phyloP scores from a whole-genome alignment of 1,284 basidiomycete species.

The Hypsizygus ulmarius region DNA sequence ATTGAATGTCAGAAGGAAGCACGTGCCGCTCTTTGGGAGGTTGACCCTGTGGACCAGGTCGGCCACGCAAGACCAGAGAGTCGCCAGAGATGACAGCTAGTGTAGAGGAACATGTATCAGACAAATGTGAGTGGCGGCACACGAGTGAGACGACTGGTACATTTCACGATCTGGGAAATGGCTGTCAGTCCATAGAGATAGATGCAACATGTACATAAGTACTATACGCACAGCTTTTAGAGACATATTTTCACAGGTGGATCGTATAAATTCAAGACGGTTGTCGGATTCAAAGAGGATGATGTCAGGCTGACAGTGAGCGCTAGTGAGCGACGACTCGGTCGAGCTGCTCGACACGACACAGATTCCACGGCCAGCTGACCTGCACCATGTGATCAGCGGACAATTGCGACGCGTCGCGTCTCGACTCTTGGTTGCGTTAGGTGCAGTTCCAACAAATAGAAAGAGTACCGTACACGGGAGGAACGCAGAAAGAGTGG shows the following conservation, averaged over 20 bases:
- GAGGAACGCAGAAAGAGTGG: no score
- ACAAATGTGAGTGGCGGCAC: constrained; percentile 12
- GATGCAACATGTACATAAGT: constrained; percentile 25
- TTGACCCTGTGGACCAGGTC: constrained; percentile 77
- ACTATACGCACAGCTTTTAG: constrained; percentile 69
- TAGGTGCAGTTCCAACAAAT: no score
- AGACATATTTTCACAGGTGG: constrained; percentile 46
- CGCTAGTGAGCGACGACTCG: background rate
- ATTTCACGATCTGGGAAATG: constrained; percentile 62
- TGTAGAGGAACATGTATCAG: constrained; percentile 20
- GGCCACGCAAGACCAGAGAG: constrained; percentile 78
- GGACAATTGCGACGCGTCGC: background rate
- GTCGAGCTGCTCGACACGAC: constrained; percentile 10
- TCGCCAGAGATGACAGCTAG: constrained; percentile 87
- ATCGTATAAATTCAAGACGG: constrained; percentile 2
- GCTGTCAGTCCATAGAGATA: constrained; percentile 9
- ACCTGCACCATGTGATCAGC: constrained; percentile 7
- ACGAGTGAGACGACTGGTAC: constrained; percentile 34
- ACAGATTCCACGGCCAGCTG: background rate
- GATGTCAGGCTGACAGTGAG: background rate
- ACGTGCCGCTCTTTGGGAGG: constrained; percentile 82
- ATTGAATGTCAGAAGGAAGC: constrained; percentile 2
- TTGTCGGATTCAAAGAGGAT: background rate
- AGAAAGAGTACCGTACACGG: no score
- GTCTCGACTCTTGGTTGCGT: background rate